These are phyloP conservation scores for Stevia rebaudiana DNA, from an alignment of 140 eudicot genomes.

Conservation along the genomic window DNA sequence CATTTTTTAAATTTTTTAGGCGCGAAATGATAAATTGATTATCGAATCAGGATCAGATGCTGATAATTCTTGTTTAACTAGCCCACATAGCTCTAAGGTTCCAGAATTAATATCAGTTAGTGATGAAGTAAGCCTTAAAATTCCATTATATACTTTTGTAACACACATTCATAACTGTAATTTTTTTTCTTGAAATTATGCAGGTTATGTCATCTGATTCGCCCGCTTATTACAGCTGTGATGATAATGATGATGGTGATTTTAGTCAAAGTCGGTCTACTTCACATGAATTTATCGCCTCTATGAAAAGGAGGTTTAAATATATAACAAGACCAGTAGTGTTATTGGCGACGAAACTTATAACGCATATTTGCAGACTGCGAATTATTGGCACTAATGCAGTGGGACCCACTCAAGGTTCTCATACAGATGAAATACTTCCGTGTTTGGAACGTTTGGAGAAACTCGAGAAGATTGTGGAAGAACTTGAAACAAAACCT, in stretches of 20 bases:
- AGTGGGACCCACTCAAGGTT: slow-evolving; percentile 31
- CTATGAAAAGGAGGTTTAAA: slow-evolving; percentile 51
- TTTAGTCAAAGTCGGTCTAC: slow-evolving; percentile 28
- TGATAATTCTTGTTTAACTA: slow-evolving; percentile 43
- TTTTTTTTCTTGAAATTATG: slow-evolving; percentile 11
- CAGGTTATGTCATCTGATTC: slow-evolving; percentile 57
- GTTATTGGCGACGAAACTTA: slow-evolving; percentile 32
- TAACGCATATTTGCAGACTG: slow-evolving; percentile 30
- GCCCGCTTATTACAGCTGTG: slow-evolving; percentile 50
- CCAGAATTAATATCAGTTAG: slow-evolving; percentile 33
- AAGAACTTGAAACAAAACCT: slow-evolving; percentile 59
- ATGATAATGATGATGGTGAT: slow-evolving; percentile 49
- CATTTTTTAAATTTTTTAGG: slow-evolving; percentile 35
- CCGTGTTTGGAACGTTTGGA: slow-evolving; percentile 74
- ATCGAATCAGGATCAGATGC: slow-evolving; percentile 50
- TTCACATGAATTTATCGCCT: neutral
- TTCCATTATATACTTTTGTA: neutral
- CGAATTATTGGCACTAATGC: slow-evolving; percentile 36
- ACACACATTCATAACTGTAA: neutral
- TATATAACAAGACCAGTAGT: slow-evolving; percentile 44
- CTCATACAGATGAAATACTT: slow-evolving; percentile 28
- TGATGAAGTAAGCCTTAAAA: slow-evolving; percentile 46
- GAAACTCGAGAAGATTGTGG: slow-evolving; percentile 54
- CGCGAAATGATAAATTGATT: slow-evolving; percentile 32
- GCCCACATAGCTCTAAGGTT: slow-evolving; percentile 31